A percentile compares a stretch with the other conserved stretches of the same genome.
Evolutionary conservation across 352 stramenopile species (phyloP).

Genomic region (Phytopythium sindhum): DNA sequence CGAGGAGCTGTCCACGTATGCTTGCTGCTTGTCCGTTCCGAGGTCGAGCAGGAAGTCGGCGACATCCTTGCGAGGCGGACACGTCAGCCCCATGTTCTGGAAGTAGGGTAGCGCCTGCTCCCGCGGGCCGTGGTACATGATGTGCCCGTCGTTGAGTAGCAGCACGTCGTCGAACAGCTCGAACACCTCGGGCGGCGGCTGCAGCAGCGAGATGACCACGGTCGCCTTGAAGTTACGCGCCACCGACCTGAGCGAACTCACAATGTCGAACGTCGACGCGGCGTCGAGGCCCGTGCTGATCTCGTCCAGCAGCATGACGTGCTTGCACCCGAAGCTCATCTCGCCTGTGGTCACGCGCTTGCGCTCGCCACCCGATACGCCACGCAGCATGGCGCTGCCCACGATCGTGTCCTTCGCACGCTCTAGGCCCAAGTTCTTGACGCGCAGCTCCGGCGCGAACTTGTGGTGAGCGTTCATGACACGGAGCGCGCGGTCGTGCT

Average conservation of each 20-base stretch:
- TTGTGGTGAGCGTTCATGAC: conserved; percentile 35
- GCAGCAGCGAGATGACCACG: conserved; percentile 75
- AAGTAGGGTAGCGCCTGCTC: conserved; percentile 43
- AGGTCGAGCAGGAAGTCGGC: conserved; percentile 56
- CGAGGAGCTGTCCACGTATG: conserved; percentile 21
- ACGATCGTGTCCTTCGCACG: conserved; percentile 60
- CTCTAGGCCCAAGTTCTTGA: conserved; percentile 41
- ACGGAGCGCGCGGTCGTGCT: conserved; percentile 27
- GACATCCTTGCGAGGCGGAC: conserved; percentile 42
- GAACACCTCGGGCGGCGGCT: conserved; percentile 93
- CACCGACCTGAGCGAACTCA: conserved; percentile 40
- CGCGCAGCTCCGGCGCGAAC: conserved; percentile 29
- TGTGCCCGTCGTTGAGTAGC: conserved; percentile 84
- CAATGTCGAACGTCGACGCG: conserved; percentile 59
- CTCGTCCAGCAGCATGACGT: conserved; percentile 75
- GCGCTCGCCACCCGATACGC: conserved; percentile 84
- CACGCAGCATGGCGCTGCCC: conserved; percentile 54
- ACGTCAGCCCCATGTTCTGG: conserved; percentile 38
- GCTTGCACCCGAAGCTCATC: conserved; percentile 80
- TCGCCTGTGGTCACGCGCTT: conserved; percentile 90
- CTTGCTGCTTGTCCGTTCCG: conserved; percentile 46
- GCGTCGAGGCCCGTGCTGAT: conserved; percentile 63
- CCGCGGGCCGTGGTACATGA: conserved; percentile 76
- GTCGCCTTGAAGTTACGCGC: conserved; percentile 47
- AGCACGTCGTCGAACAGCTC: conserved; percentile 93